These are phyloP conservation scores for Cyberlindnera japonica DNA, from an alignment of 805 yeast species.

Conservation along the genomic window DNA sequence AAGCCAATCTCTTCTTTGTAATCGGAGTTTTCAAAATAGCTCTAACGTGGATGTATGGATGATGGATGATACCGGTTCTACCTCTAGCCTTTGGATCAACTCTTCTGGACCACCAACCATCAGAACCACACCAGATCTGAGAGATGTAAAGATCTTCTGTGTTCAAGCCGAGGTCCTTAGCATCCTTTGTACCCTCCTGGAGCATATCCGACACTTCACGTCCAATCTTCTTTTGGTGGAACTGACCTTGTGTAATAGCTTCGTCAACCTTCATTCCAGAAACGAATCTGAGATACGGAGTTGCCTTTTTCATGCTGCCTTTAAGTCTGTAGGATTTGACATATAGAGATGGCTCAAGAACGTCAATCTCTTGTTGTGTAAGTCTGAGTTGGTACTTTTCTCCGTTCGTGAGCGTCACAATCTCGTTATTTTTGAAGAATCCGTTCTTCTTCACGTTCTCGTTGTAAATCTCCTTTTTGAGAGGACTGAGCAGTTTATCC, in stretches of 20 bases:
- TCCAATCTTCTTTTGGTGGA: conserved; percentile 74
- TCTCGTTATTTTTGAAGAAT: conserved; percentile 61
- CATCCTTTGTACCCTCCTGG: conserved; percentile 68
- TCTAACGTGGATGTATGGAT: conserved; percentile 76
- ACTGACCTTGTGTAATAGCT: conserved; percentile 92
- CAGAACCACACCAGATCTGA: conserved; percentile 90
- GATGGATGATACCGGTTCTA: conserved; percentile 72
- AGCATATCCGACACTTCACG: conserved; percentile 75
- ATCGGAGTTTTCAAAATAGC: conserved; percentile 68
- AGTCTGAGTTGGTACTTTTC: conserved; percentile 53
- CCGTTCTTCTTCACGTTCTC: conserved; percentile 56
- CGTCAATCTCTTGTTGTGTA: conserved; percentile 61
- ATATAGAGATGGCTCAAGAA: conserved; percentile 85
- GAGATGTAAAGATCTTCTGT: conserved; percentile 64
- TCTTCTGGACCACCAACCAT: conserved; percentile 69
- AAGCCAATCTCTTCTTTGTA: conserved; percentile 56
- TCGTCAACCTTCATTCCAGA: conserved; percentile 64
- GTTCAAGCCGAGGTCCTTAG: conserved; percentile 41
- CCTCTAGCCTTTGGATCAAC: conserved; percentile 88
- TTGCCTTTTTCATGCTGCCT: conserved; percentile 86
- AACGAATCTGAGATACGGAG: conserved; percentile 70
- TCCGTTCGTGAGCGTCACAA: conserved; percentile 41
- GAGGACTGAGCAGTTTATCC: conserved; percentile 57
- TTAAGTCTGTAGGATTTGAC: conserved; percentile 77
- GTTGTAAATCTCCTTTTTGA: conserved; percentile 63